Evolutionary conservation across 1,284 basidiomycete species (phyloP).

Genomic region (Ceratobasidium papillatum): DNA sequence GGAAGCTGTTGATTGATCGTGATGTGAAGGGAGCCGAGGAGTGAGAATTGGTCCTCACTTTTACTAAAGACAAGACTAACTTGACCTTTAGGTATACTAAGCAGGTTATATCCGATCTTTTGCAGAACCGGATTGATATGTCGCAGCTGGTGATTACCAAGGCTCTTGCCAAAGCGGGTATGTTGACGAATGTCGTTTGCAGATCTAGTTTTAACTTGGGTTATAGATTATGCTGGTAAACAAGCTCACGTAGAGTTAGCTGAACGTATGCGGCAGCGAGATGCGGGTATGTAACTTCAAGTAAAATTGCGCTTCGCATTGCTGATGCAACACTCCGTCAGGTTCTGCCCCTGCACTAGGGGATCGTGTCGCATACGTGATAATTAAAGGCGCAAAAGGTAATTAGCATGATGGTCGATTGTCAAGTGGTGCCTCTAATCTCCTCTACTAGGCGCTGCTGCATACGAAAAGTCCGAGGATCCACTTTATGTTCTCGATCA

Average conservation of each 20-base stretch:
- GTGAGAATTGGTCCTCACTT: conserved; percentile 58
- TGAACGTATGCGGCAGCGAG: conserved; percentile 92
- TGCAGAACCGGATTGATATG: conserved; percentile 97
- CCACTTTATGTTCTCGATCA: conserved; percentile 95
- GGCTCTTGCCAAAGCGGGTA: conserved; percentile 86
- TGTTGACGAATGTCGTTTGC: conserved; percentile 45
- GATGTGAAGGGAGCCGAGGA: conserved; percentile 92
- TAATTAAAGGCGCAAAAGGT: conserved; percentile 95
- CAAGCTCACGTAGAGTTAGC: conserved; percentile 96
- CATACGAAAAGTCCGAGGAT: conserved; percentile 97
- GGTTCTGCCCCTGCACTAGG: conserved; percentile 92
- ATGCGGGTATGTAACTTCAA: conserved; percentile 69
- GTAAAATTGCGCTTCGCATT: background rate
- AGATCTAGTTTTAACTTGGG: conserved; percentile 13
- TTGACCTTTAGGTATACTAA: conserved; percentile 78
- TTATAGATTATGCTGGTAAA: conserved; percentile 83
- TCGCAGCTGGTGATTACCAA: conserved; percentile 98
- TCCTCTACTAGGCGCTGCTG: conserved; percentile 79
- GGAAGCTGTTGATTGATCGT: conserved; percentile 94
- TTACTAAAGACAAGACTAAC: background rate
- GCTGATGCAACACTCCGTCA: conserved; percentile 46
- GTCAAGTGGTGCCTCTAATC: conserved; percentile 1
- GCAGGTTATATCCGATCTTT: conserved; percentile 87
- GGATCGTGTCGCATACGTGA: conserved; percentile 97
- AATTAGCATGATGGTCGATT: conserved; percentile 29